A percentile compares a stretch with the other conserved stretches of the same genome.
Evolutionary conservation across 2,329 filamentous ascomycete species (phyloP).

Genomic region (Exophiala spinifera): DNA sequence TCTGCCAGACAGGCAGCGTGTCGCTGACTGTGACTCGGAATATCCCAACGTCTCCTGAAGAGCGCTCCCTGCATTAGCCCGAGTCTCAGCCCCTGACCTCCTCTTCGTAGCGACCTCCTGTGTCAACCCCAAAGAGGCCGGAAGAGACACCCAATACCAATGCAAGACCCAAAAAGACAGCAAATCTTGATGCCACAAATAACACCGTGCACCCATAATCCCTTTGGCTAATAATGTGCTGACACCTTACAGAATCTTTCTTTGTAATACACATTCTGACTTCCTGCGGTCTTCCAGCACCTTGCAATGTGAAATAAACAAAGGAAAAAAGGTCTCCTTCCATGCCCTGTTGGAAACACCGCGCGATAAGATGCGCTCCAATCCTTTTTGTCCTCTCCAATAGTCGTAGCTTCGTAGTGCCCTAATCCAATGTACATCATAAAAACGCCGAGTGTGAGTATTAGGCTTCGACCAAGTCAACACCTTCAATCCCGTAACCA

Average conservation of each 20-base stretch:
- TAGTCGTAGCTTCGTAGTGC: conserved; percentile 17
- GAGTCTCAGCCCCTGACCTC: conserved; percentile 6
- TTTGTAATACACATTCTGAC: background rate
- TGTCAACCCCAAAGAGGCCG: conserved; percentile 4
- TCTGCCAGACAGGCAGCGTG: background rate
- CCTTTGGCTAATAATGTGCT: background rate
- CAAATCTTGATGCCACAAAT: background rate
- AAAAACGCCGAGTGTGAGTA: background rate
- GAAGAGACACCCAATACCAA: background rate
- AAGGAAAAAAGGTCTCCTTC: background rate
- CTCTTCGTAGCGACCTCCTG: background rate
- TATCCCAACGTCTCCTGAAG: background rate
- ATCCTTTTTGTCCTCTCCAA: conserved; percentile 1
- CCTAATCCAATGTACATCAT: conserved; percentile 9
- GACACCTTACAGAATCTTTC: background rate
- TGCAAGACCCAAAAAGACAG: background rate
- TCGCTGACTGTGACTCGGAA: background rate
- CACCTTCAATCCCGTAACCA: conserved; percentile 58
- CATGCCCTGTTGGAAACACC: background rate
- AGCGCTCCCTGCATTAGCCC: conserved; percentile 19
- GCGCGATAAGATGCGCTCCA: background rate
- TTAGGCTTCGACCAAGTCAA: conserved; percentile 48
- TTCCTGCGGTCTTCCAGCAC: conserved; percentile 10
- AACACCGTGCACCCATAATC: conserved; percentile 1
- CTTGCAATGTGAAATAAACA: conserved; percentile 13